These are phyloP conservation scores for Arabis alpina DNA, from an alignment of 345 rosid genomes.

Conservation along the genomic window DNA sequence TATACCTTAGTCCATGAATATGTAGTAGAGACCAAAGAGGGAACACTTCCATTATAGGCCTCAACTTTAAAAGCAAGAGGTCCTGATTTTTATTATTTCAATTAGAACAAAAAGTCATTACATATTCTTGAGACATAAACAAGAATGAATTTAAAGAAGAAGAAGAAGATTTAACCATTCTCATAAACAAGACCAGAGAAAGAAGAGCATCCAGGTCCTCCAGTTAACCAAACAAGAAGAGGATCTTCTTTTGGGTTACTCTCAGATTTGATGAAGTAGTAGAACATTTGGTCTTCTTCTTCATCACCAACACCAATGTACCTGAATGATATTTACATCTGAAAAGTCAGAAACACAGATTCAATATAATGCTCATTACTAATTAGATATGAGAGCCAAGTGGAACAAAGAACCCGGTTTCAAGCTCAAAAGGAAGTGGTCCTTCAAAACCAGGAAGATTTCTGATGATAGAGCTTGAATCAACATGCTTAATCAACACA, in stretches of 20 bases:
- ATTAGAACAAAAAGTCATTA: constrained; percentile 20
- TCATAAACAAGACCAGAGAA: constrained; percentile 41
- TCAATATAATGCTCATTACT: neutral
- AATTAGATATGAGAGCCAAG: constrained; percentile 3
- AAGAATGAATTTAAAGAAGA: too few relatives aligned
- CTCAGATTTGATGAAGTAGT: constrained; percentile 48
- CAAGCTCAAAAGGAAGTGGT: constrained; percentile 58
- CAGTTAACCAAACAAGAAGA: constrained; percentile 43
- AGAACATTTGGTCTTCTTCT: constrained; percentile 46
- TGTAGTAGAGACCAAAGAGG: constrained; percentile 59
- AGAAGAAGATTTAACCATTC: too few relatives aligned
- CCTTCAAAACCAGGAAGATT: constrained; percentile 52
- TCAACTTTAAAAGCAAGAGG: constrained; percentile 55
- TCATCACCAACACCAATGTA: constrained; percentile 46
- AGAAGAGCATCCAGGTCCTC: constrained; percentile 53
- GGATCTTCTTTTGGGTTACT: constrained; percentile 46
- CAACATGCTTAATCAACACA: constrained; percentile 17
- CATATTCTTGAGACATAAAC: too few relatives aligned
- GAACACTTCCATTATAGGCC: constrained; percentile 69
- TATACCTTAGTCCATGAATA: constrained; percentile 73
- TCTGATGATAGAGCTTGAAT: constrained; percentile 34
- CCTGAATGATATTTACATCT: constrained; percentile 24
- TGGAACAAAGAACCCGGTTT: constrained; percentile 49
- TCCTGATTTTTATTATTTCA: constrained; percentile 48
- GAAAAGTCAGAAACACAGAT: neutral